A percentile compares a stretch with the other conserved stretches of the same genome.
Evolutionary conservation across 1,139 yeast species (phyloP).

Genomic region (Schizosaccharomyces versatilis): DNA sequence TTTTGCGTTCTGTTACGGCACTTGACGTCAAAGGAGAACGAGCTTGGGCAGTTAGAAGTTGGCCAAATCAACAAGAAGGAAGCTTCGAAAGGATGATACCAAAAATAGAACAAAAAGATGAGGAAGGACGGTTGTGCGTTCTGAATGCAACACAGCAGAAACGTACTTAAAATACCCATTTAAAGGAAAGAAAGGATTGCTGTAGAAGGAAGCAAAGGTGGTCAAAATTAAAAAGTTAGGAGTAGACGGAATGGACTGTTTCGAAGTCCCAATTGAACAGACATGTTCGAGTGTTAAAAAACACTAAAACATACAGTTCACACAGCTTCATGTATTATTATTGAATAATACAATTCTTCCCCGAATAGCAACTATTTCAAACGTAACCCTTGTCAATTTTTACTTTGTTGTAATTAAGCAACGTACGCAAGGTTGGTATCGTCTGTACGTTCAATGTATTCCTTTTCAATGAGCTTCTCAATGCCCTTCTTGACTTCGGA

Average conservation of each 20-base stretch:
- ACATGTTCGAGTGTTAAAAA: background rate
- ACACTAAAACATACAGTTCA: no score
- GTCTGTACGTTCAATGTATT: slow-evolving; percentile 17
- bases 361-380: no score
- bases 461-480: slow-evolving; percentile 18
- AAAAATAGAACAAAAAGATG: background rate
- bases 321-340: no score
- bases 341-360: no score
- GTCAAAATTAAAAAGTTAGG: background rate
- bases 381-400: no score
- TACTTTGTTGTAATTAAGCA: slow-evolving; percentile 6
- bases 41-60: no score
- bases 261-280: background rate
- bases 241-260: background rate
- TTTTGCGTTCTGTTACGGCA: no score
- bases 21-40: no score
- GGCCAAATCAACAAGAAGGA: background rate
- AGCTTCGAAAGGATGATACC: background rate
- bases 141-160: background rate
- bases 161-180: background rate
- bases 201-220: background rate
- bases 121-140: background rate
- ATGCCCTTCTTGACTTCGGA: slow-evolving; percentile 19
- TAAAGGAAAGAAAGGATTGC: background rate
- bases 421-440: slow-evolving; percentile 14